Evolutionary conservation across 2,329 filamentous ascomycete genomes (phyloP).

Genomic region (Cryphonectria nitschkei): DNA sequence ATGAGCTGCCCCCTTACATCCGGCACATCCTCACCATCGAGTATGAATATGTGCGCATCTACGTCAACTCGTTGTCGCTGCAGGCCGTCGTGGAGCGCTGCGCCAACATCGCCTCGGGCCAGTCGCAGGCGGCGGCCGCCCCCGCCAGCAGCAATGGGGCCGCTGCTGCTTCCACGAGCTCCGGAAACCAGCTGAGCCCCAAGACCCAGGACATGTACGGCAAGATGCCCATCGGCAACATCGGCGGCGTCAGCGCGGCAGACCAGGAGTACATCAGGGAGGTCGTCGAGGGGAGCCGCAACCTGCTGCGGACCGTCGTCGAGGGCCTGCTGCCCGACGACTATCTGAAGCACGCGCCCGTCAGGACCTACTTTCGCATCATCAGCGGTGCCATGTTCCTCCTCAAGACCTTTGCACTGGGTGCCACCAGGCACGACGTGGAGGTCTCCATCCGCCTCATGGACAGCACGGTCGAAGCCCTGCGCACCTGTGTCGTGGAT

Average conservation of each 20-base stretch:
- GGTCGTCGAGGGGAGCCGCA: slow-evolving; percentile 77
- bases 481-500: slow-evolving; percentile 79
- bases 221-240: slow-evolving; percentile 64
- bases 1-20: slow-evolving; percentile 67
- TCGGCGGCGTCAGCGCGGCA: slow-evolving; percentile 65
- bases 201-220: slow-evolving; percentile 69
- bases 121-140: slow-evolving; percentile 38
- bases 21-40: slow-evolving; percentile 86
- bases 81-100: slow-evolving; percentile 95
- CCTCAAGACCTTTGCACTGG: slow-evolving; percentile 81
- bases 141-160: slow-evolving; percentile 33
- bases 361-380: slow-evolving; percentile 84
- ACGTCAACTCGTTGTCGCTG: slow-evolving; percentile 90
- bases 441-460: slow-evolving; percentile 75
- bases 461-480: slow-evolving; percentile 72
- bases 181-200: slow-evolving; percentile 55
- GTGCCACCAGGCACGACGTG: slow-evolving; percentile 77
- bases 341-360: slow-evolving; percentile 80
- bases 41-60: slow-evolving; percentile 93
- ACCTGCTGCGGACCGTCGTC: slow-evolving; percentile 76
- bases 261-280: slow-evolving; percentile 76
- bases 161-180: slow-evolving; percentile 33
- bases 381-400: slow-evolving; percentile 85
- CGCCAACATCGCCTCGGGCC: slow-evolving; percentile 69
- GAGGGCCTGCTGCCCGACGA: slow-evolving; percentile 74